These are phyloP conservation scores for Alternaria consortialis DNA, from an alignment of 2,329 filamentous ascomycete genomes.

Conservation along the genomic window DNA sequence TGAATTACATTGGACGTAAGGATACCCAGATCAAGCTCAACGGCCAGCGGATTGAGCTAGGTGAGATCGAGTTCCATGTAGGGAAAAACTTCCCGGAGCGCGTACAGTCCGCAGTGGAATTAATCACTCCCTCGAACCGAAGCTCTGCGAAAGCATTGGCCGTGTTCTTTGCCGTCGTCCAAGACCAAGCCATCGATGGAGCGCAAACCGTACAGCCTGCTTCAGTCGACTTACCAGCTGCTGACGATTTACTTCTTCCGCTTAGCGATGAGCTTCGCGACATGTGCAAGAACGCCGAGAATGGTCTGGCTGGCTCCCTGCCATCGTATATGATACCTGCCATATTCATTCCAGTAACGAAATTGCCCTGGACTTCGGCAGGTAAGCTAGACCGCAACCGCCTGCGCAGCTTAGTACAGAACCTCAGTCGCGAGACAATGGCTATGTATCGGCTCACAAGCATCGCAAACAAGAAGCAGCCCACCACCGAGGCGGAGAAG, in stretches of 20 bases:
- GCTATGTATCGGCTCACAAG: slow-evolving; percentile 41
- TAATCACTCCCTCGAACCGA: slow-evolving; percentile 43
- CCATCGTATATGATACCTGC: slow-evolving; percentile 49
- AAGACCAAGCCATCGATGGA: slow-evolving; percentile 15
- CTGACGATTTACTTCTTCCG: slow-evolving; percentile 41
- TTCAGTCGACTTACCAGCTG: slow-evolving; percentile 29
- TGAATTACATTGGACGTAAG: slow-evolving; percentile 39
- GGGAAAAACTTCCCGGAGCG: slow-evolving; percentile 44
- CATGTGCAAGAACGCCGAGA: slow-evolving; percentile 44
- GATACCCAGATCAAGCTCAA: slow-evolving; percentile 45
- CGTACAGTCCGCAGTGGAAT: slow-evolving; percentile 45
- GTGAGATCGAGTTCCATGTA: slow-evolving; percentile 44
- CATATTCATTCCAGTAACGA: slow-evolving; percentile 43
- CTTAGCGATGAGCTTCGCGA: slow-evolving; percentile 36
- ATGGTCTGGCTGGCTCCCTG: slow-evolving; percentile 38
- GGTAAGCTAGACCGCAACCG: slow-evolving; percentile 47
- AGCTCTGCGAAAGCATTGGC: slow-evolving; percentile 42
- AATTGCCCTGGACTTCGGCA: slow-evolving; percentile 45
- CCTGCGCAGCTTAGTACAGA: slow-evolving; percentile 38
- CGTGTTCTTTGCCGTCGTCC: slow-evolving; percentile 41
- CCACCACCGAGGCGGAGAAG: slow-evolving; percentile 39
- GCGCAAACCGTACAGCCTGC: slow-evolving; percentile 24
- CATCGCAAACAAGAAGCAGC: slow-evolving; percentile 41
- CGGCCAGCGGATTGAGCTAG: slow-evolving; percentile 43
- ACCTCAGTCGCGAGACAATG: slow-evolving; percentile 40